Conservation (phyloP, 805 yeast genomes). For the Isabelozyma rhagii region DNA sequence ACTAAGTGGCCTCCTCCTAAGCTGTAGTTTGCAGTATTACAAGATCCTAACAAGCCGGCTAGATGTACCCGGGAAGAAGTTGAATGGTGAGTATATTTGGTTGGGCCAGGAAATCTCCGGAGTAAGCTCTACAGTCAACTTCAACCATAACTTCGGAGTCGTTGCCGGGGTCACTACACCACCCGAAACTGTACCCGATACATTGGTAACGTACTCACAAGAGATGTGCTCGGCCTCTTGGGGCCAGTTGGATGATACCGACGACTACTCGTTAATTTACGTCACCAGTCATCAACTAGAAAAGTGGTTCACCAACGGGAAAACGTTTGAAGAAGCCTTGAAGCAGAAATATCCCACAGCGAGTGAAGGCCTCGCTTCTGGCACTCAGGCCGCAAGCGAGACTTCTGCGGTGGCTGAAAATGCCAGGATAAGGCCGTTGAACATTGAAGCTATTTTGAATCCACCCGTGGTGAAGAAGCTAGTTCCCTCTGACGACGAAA, state of each 20-base stretch:
- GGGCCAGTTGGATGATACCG: constrained; percentile 28
- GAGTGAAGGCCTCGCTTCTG: constrained; percentile 3
- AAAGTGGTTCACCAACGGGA: constrained; percentile 17
- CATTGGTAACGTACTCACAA: constrained; percentile 14
- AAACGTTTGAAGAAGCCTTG: constrained; percentile 10
- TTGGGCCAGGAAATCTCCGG: constrained; percentile 33
- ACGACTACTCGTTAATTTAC: constrained; percentile 22
- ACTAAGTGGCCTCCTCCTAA: constrained; percentile 24
- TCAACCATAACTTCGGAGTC: constrained; percentile 23
- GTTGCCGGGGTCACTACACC: constrained; percentile 32
- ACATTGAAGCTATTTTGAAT: constrained; percentile 17
- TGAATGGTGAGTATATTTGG: constrained; percentile 29
- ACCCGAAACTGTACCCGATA: constrained; percentile 14
- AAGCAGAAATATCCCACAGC: constrained; percentile 10
- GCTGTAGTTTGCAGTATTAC: constrained; percentile 21
- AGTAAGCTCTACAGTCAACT: constrained; percentile 11
- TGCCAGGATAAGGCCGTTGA: constrained; percentile 13
- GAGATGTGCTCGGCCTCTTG: constrained; percentile 38
- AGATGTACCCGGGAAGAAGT: constrained; percentile 4
- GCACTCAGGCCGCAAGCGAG: background rate
- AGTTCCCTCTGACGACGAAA: constrained; percentile 9
- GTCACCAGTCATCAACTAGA: constrained; percentile 35
- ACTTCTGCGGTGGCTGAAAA: background rate
- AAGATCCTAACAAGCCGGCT: constrained; percentile 18
- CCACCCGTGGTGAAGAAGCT: constrained; percentile 20